Evolutionary conservation across 768 basidiomycete genomes (phyloP).

Genomic region (Candolleomyces eurysporus): DNA sequence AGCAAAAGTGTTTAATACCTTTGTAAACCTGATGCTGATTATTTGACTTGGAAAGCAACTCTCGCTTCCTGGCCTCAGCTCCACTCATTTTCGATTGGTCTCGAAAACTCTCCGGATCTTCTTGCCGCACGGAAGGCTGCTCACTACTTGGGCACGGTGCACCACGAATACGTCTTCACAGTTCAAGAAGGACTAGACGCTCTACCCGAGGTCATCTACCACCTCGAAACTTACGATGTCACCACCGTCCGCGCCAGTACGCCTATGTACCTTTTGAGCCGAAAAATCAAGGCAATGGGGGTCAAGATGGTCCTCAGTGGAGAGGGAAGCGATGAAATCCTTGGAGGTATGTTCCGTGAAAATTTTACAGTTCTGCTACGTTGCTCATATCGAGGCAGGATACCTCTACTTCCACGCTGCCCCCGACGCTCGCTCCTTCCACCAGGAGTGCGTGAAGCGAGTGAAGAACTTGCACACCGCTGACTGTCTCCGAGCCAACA

Average conservation of each 20-base stretch:
- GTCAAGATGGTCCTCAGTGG: constrained; percentile 99
- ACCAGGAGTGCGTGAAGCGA: constrained; percentile 91
- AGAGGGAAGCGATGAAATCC: constrained; percentile 96
- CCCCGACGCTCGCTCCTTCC: constrained; percentile 83
- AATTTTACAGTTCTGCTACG: background rate
- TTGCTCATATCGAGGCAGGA: constrained; percentile 41
- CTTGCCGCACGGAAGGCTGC: constrained; percentile 93
- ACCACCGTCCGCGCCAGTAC: constrained; percentile 97
- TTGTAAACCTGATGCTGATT: constrained; percentile 6
- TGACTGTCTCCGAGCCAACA: constrained; percentile 97
- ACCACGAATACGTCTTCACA: constrained; percentile 98
- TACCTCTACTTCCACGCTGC: constrained; percentile 99
- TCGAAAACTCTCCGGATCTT: constrained; percentile 93
- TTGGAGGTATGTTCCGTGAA: constrained; percentile 65
- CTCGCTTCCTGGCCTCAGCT: constrained; percentile 92
- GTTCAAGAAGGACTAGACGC: constrained; percentile 98
- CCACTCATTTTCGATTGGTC: constrained; percentile 96
- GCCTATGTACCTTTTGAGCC: constrained; percentile 96
- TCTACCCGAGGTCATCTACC: constrained; percentile 95
- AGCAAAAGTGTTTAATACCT: constrained; percentile 11
- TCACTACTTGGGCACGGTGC: constrained; percentile 88
- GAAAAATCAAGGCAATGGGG: constrained; percentile 99
- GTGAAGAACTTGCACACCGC: constrained; percentile 98
- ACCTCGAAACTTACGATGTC: constrained; percentile 98
- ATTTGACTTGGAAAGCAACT: constrained; percentile 43